A percentile compares a stretch with the other conserved stretches of the same genome.
Conservation (phyloP, 345 rosid genomes). For the Psidium guajava region DNA sequence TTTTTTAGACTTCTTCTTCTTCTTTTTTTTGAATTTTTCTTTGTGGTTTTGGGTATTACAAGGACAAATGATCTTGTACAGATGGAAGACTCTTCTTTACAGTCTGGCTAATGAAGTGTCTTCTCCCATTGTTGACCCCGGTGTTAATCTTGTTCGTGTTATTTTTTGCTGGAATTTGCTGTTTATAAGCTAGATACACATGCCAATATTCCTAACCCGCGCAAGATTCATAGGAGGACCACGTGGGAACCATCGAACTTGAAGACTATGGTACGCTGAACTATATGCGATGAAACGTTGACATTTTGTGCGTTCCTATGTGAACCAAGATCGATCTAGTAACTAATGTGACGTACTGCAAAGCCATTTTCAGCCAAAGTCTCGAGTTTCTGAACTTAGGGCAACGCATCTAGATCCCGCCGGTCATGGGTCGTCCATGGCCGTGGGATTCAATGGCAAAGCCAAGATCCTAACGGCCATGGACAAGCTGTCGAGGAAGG, state of each 20-base stretch:
- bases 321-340: too few species aligned
- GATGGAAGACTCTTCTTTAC: constrained; percentile 21
- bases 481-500: not conserved
- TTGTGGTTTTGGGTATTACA: constrained; percentile 8
- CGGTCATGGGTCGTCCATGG: not conserved
- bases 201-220: not conserved
- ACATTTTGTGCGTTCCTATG: not conserved
- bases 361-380: not conserved
- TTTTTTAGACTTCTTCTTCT: not conserved
- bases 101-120: constrained; percentile 16
- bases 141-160: not conserved
- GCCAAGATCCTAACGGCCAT: not conserved
- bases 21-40: not conserved
- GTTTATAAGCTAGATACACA: not conserved
- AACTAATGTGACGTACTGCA: not conserved
- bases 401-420: not conserved
- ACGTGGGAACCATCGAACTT: rapidly evolving
- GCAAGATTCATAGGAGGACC: not conserved
- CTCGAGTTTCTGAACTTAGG: not conserved
- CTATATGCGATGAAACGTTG: not conserved
- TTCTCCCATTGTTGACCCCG: not conserved
- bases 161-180: not conserved
- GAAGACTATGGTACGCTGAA: not conserved
- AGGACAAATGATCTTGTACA: not conserved
- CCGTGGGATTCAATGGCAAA: not conserved